phyloP scores from a whole-genome alignment of 192 early-diverging fungal genomes.

The Entomortierella parvispora region DNA sequence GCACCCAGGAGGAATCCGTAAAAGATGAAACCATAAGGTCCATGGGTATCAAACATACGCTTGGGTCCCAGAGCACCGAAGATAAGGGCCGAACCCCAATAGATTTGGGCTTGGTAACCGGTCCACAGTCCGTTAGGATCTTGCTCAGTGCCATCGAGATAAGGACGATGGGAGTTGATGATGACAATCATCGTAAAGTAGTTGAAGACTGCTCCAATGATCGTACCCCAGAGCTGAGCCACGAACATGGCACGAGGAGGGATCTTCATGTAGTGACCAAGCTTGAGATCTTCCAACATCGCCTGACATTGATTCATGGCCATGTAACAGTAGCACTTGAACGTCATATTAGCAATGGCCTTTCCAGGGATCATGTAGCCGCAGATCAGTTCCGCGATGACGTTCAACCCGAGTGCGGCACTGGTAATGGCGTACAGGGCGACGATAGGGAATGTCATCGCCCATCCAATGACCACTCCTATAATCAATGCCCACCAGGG shows the following conservation, averaged over 20 bases:
- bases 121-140: slow-evolving; percentile 60
- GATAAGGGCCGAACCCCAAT: slow-evolving; percentile 73
- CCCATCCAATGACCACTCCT: slow-evolving; percentile 39
- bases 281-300: slow-evolving; percentile 76
- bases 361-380: slow-evolving; percentile 68
- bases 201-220: slow-evolving; percentile 56
- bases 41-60: slow-evolving; percentile 62
- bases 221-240: slow-evolving; percentile 68
- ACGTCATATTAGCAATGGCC: slow-evolving; percentile 61
- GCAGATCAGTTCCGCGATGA: slow-evolving; percentile 68
- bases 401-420: slow-evolving; percentile 57
- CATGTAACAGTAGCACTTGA: slow-evolving; percentile 66
- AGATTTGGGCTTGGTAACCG: slow-evolving; percentile 56
- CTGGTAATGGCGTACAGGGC: slow-evolving; percentile 63
- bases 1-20: slow-evolving; percentile 59
- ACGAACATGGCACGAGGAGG: slow-evolving; percentile 72
- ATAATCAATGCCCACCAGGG: slow-evolving; percentile 63
- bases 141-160: slow-evolving; percentile 33
- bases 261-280: slow-evolving; percentile 80
- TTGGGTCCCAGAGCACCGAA: slow-evolving; percentile 80
- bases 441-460: slow-evolving; percentile 65
- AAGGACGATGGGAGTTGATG: slow-evolving; percentile 29
- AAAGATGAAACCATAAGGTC: slow-evolving; percentile 50
- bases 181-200: slow-evolving; percentile 52
- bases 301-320: slow-evolving; percentile 79